These are phyloP conservation scores for Ananas comosus DNA, from an alignment of 176 grass and related monocot genomes.

Conservation along the genomic window DNA sequence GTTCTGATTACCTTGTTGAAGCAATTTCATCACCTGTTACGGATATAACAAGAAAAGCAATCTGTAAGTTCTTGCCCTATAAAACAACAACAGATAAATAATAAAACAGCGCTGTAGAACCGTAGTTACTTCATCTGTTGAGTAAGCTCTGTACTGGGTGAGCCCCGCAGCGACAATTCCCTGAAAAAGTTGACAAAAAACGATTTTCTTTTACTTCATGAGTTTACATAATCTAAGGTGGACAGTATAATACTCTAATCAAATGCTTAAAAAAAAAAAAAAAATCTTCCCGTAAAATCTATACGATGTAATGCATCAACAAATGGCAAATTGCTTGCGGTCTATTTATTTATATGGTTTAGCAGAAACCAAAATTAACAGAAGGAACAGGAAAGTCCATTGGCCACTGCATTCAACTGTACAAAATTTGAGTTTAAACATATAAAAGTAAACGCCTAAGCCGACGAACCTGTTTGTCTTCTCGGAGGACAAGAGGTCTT, in stretches of 20 bases:
- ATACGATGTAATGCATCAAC: too few relatives aligned
- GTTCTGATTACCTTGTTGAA: slow-evolving; percentile 95
- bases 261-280: background rate
- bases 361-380: background rate
- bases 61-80: background rate
- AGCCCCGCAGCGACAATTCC: slow-evolving; percentile 86
- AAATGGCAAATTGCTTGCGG: too few relatives aligned
- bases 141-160: slow-evolving; percentile 84
- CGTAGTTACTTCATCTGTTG: slow-evolving; percentile 72
- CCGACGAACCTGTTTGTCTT: slow-evolving; percentile 76
- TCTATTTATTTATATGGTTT: background rate
- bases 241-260: background rate
- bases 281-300: too few relatives aligned
- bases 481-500: slow-evolving; percentile 66
- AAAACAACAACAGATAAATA: background rate
- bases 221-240: background rate
- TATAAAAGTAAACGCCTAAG: background rate
- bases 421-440: too few relatives aligned
- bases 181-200: slow-evolving; percentile 36
- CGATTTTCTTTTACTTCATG: slow-evolving; percentile 16
- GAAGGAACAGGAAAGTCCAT: background rate
- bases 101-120: slow-evolving; percentile 19
- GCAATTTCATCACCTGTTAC: slow-evolving; percentile 74
- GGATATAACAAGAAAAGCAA: background rate
- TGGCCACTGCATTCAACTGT: background rate